Base-by-base conservation (phyloP, 1,284 basidiomycete genomes). In the Apiotrichum gracile region DNA sequence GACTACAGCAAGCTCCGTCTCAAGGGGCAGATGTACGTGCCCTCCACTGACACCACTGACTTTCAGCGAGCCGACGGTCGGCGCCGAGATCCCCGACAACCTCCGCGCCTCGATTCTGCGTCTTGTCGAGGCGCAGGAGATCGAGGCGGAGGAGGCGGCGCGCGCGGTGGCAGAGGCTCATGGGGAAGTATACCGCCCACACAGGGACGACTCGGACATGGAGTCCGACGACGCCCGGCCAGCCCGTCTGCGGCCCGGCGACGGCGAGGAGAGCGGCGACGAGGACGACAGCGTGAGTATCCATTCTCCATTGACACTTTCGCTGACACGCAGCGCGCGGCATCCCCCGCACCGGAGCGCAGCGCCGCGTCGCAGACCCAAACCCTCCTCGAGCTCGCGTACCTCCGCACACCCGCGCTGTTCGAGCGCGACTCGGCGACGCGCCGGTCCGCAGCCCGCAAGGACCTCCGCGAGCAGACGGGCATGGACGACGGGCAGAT, bases 81-180 rank as follows among this genome's bases (percentile, higher is more conserved):
- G 88, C 60, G 78, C 79, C 5, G 75, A 79, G 2, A 83, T 84
- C 62, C 80, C 84, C 5, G 84, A 85, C 42, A 79, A 85, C 62
- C 85, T 91, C 80, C 90, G 91, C 65, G 82, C 82, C 0, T 85
- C 85, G 52, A 85, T 91, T 60, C 78, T 91, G 16, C 82, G 87
- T 24, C 80, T 87, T 4, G 85, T 83, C 0, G 85, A 89, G 63
- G 82, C 78, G 22, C 81, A 88, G 47, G 78, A 77, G 0, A 80
- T 84, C 38, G 82, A 83, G 22, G 85, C 84, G 16, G 84, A 85
- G 19, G 85, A 84, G 17, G 81, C 82, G 1, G 79, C 78, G 10
- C 74, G 75, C 4, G 75, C 70, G 7, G 63, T 71, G n/a, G 61
- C 60, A 9, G 69, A 74, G 63, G 49, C 69, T 14, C 61, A 54